A percentile compares a stretch with the other conserved stretches of the same genome.
Evolutionary conservation across 768 basidiomycete species (phyloP).

Genomic region (Mycena rebaudengoi): DNA sequence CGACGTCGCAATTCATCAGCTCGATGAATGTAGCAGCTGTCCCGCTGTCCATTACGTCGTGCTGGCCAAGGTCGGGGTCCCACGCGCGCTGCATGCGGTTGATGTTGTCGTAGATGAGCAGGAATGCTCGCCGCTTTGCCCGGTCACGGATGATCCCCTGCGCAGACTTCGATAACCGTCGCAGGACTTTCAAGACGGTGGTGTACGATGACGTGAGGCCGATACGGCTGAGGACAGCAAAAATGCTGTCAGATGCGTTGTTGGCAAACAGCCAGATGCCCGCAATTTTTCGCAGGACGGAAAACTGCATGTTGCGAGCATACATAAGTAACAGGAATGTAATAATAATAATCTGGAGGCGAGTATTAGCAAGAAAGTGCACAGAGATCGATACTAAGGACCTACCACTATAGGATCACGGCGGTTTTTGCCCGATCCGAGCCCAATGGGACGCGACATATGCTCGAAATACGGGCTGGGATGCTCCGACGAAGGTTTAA

Average conservation of each 20-base stretch:
- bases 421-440: not conserved
- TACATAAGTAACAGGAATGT: constrained; percentile 19
- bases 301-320: constrained; percentile 2
- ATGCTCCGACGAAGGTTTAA: not conserved
- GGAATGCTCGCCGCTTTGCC: constrained; percentile 12
- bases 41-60: constrained; percentile 28
- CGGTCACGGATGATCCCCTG: constrained; percentile 4
- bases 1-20: constrained; percentile 21
- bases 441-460: not conserved
- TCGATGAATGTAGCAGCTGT: constrained; percentile 29
- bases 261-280: constrained; percentile 2
- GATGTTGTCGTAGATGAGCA: constrained; percentile 34
- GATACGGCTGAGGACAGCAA: constrained; percentile 23
- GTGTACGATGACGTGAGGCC: constrained; percentile 30
- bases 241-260: constrained; percentile 24
- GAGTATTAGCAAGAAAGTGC: not conserved
- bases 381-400: not conserved
- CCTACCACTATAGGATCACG: constrained; percentile 1
- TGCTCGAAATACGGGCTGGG: not conserved
- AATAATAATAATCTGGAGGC: constrained; percentile 6
- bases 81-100: constrained; percentile 30
- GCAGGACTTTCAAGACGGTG: constrained; percentile 23
- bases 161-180: constrained; percentile 17
- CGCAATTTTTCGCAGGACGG: too few species aligned
- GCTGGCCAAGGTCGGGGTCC: constrained; percentile 27